Evolutionary conservation across 176 grass and related monocot genomes (phyloP).

Genomic region (Hordeum vulgare): DNA sequence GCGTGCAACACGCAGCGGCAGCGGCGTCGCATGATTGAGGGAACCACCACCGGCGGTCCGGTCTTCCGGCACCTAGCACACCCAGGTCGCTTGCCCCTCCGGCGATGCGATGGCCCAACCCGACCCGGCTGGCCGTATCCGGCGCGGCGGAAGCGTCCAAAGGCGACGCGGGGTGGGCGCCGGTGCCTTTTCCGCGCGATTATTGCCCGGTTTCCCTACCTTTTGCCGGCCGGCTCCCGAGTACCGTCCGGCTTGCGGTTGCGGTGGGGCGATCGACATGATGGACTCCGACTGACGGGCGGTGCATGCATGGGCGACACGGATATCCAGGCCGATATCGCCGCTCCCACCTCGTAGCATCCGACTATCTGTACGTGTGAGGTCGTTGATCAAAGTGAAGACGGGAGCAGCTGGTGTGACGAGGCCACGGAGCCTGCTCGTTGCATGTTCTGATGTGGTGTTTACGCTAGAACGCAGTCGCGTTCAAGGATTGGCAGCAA

Average conservation of each 20-base stretch:
- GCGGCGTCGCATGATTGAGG: constrained; percentile 2
- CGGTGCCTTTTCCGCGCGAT: constrained; percentile 15
- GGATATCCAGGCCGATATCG: constrained; percentile 13
- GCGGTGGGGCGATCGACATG: background rate
- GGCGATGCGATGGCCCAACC: background rate
- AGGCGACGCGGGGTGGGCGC: background rate
- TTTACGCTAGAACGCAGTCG: too few species aligned
- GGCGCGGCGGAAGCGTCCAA: background rate
- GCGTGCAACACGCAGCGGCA: background rate
- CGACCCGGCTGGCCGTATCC: background rate
- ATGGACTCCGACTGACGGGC: background rate
- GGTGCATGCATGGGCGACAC: background rate
- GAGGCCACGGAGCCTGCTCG: too few species aligned
- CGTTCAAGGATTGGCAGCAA: too few species aligned
- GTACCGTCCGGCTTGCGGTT: background rate
- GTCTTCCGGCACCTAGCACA: background rate
- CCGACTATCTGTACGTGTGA: too few species aligned
- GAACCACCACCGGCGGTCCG: background rate
- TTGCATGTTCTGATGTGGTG: too few species aligned
- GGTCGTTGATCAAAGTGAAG: too few species aligned
- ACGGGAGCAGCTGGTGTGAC: too few species aligned
- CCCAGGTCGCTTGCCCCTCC: too few species aligned
- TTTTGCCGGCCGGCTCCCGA: constrained; percentile 15
- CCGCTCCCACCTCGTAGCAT: too few species aligned
- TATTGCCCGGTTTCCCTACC: constrained; percentile 13